These are phyloP conservation scores for Malus hybrid DNA, from an alignment of 331 rosid genomes.

Conservation along the genomic window DNA sequence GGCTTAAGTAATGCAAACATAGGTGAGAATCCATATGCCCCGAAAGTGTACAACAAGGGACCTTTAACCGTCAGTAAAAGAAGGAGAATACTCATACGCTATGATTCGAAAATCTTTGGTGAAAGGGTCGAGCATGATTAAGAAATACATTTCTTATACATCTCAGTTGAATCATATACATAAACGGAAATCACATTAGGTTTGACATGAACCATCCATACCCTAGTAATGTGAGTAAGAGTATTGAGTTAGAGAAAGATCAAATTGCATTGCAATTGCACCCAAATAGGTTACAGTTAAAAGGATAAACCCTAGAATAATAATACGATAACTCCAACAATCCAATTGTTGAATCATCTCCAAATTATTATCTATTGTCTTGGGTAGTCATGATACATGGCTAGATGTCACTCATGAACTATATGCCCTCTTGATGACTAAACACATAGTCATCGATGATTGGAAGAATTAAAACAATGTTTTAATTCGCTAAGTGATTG, in stretches of 20 bases:
- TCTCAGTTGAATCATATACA: not conserved
- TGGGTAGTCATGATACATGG: not conserved
- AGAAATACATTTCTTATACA: not conserved
- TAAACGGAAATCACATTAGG: not conserved
- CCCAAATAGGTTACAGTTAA: too few species aligned
- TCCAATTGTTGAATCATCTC: not conserved
- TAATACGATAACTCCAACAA: too few species aligned
- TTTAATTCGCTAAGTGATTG: not conserved
- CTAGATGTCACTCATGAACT: not conserved
- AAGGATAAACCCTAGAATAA: too few species aligned
- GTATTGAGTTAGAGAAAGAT: not conserved
- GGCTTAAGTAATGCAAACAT: rapidly evolving
- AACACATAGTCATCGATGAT: not conserved
- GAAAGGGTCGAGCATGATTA: too few species aligned
- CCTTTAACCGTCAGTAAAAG: too few species aligned
- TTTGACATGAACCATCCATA: not conserved
- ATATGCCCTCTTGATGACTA: not conserved
- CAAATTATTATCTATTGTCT: not conserved
- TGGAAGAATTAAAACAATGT: too few species aligned
- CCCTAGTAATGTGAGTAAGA: not conserved
- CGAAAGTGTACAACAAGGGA: too few species aligned
- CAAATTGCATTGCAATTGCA: not conserved
- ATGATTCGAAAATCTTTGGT: too few species aligned
- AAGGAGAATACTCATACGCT: too few species aligned
- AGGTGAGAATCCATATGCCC: not conserved